phyloP scores from a whole-genome alignment of 768 basidiomycete genomes.

The Paxillus rubicundulus region DNA sequence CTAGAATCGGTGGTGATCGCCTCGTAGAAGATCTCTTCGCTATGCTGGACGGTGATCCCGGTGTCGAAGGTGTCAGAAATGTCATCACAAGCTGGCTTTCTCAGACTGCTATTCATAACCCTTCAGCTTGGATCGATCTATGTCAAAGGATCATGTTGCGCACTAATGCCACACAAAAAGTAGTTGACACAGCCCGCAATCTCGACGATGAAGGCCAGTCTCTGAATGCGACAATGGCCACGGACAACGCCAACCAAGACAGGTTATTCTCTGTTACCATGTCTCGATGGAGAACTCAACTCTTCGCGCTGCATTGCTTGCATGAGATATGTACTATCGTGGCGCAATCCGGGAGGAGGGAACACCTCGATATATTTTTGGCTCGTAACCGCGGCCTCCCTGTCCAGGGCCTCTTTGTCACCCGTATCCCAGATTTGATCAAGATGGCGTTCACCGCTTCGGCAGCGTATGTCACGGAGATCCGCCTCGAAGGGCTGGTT shows the following conservation, averaged over 20 bases:
- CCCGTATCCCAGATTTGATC: slow-evolving; percentile 89
- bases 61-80: slow-evolving; percentile 88
- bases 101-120: slow-evolving; percentile 90
- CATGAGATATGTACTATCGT: slow-evolving; percentile 86
- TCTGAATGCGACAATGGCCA: slow-evolving; percentile 58
- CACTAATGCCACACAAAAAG: slow-evolving; percentile 81
- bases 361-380: slow-evolving; percentile 79
- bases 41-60: slow-evolving; percentile 92
- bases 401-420: slow-evolving; percentile 66
- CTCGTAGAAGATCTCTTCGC: slow-evolving; percentile 94
- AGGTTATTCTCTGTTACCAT: slow-evolving; percentile 44
- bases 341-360: slow-evolving; percentile 64
- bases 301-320: slow-evolving; percentile 90
- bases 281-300: slow-evolving; percentile 93
- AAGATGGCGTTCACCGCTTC: slow-evolving; percentile 98
- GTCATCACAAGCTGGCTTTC: slow-evolving; percentile 94
- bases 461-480: slow-evolving; percentile 94
- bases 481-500: slow-evolving; percentile 84
- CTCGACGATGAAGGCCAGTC: slow-evolving; percentile 94
- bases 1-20: slow-evolving; percentile 88
- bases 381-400: slow-evolving; percentile 62
- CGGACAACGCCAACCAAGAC: slow-evolving; percentile 27
- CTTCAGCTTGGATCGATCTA: slow-evolving; percentile 96
- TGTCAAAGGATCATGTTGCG: slow-evolving; percentile 97
- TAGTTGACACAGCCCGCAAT: slow-evolving; percentile 56